Conservation (phyloP, 805 yeast species). For the Kockiozyma suomiensis region DNA sequence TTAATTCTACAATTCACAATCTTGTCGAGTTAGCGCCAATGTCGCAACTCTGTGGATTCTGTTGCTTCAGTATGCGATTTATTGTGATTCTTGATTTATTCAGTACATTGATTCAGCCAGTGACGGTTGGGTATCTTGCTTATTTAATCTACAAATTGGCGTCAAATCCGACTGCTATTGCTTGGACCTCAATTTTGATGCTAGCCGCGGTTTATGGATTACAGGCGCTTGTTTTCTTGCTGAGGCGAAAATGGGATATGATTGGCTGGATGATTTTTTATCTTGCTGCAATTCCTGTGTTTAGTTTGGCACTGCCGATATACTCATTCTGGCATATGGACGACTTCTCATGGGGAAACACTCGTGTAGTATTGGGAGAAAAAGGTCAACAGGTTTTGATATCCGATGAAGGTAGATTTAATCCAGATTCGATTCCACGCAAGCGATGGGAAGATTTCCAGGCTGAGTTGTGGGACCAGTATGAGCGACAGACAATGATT, state of each 20-base stretch:
- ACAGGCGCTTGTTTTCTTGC: conserved; percentile 57
- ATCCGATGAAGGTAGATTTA: conserved; percentile 55
- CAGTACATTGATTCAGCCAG: conserved; percentile 64
- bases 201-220: conserved; percentile 60
- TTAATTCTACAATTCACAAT: conserved; percentile 66
- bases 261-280: conserved; percentile 60
- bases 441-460: conserved; percentile 63
- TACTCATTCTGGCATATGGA: conserved; percentile 68
- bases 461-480: conserved; percentile 49
- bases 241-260: conserved; percentile 51
- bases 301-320: conserved; percentile 59
- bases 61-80: conserved; percentile 66
- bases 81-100: conserved; percentile 59
- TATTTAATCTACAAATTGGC: conserved; percentile 57
- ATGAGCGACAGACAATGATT: conserved; percentile 24
- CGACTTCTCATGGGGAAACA: conserved; percentile 69
- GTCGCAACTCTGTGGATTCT: conserved; percentile 64
- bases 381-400: conserved; percentile 53
- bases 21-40: conserved; percentile 62
- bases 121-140: conserved; percentile 52
- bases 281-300: conserved; percentile 59
- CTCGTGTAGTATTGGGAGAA: conserved; percentile 59
- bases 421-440: conserved; percentile 56
- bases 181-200: conserved; percentile 58
- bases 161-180: conserved; percentile 52